Base-by-base conservation (phyloP, 371 early-diverging fungal species). In the Apophysomyces trapeziformis region DNA sequence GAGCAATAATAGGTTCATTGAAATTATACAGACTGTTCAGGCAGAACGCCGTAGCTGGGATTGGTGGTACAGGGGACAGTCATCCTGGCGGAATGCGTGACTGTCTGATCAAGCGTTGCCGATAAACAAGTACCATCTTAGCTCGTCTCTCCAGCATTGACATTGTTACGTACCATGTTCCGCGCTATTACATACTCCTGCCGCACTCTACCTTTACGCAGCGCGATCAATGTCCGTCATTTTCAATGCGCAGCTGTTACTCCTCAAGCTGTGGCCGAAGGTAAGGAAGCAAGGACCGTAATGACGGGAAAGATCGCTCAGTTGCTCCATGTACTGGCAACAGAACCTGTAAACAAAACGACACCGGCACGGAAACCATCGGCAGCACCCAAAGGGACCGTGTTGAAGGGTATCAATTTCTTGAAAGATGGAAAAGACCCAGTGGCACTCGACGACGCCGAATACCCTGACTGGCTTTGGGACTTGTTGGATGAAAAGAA, bases 381-480 rank as follows among this genome's bases (percentile, higher is more conserved):
- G 8, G 84, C 89, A 38, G 90, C 81, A 66, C 85, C 90, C 6
- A 87, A 88, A 18, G 96, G 97, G 57, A 89, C 92, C 0, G 85
- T 89, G 1, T 72, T 97, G 58, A 95, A 93, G 75, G 96, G 96
- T 0, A 70, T 97, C 61, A 94, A 94, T 71, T 90, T 89, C 65
- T 76, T 90, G 67, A 92, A 91, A 76, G 90, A 90, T 46, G 89
- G 87, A 50, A 84, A 82, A 66, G 96, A 97, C 57, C 95, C 95
- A n/a, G 82, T 96, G 11, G 96, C 97, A 2, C 82, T 89, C 54
- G 87, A 87, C 14, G 97, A 97, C 65, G 78, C 80, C 1, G 93
- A 93, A 74, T 97, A 97, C 70, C 97, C 96, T 21, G 90, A 85
- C 5, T 96, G 96, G 96, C 86, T 97, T 18, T 97, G 96, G 96